These are phyloP conservation scores for Domatiomyces globalis DNA, from an alignment of 2,329 filamentous ascomycete species.

Conservation along the genomic window DNA sequence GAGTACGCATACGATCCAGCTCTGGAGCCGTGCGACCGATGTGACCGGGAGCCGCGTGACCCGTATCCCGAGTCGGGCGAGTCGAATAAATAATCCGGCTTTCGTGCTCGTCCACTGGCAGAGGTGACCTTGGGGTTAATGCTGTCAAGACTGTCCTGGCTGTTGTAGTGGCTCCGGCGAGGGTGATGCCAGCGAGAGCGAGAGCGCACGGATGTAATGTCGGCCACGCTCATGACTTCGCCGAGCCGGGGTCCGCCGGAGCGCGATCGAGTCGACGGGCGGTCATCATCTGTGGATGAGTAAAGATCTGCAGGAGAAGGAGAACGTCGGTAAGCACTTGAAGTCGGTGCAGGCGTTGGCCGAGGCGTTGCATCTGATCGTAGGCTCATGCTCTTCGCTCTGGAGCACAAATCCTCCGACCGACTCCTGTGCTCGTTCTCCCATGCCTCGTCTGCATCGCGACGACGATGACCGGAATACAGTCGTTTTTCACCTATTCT, in stretches of 20 bases:
- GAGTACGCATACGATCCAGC: constrained; percentile 4
- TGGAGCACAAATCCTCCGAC: neutral
- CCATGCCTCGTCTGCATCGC: constrained; percentile 16
- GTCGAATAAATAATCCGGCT: constrained; percentile 5
- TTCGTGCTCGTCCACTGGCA: neutral
- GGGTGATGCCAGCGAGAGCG: neutral
- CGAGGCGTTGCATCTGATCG: neutral
- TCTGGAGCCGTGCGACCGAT: constrained; percentile 5
- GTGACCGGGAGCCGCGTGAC: constrained; percentile 9
- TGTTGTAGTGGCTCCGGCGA: constrained; percentile 5
- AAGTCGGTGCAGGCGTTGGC: neutral
- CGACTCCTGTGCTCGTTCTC: constrained; percentile 12
- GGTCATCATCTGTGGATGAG: neutral
- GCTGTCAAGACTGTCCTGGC: constrained; percentile 14
- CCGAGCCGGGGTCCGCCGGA: neutral
- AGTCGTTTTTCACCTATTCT: constrained; percentile 14
- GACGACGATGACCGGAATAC: constrained; percentile 12
- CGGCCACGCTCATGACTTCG: neutral
- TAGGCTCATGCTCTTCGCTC: neutral
- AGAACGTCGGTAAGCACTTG: neutral
- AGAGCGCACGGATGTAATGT: neutral
- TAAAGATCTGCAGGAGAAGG: neutral
- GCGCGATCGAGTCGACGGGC: no score
- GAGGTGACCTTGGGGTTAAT: constrained; percentile 1
- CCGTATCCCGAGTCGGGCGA: constrained; percentile 13